Evolutionary conservation across 495 filamentous ascomycete genomes (phyloP).

Genomic region (Aspergillus saccharolyticus): DNA sequence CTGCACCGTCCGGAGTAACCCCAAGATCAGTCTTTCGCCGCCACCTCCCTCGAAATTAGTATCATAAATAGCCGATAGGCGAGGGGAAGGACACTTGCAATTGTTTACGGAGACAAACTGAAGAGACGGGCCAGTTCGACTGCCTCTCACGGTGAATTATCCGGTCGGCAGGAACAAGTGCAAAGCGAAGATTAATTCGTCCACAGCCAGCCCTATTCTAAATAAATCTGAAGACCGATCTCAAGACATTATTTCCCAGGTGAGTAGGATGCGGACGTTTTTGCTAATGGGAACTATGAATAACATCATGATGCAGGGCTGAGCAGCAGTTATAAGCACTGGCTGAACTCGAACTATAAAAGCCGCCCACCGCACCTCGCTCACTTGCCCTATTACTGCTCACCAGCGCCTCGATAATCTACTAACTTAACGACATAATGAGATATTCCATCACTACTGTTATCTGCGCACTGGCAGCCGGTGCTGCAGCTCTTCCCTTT

Average conservation of each 20-base stretch:
- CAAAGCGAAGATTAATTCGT: too few relatives aligned
- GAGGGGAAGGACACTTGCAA: too few relatives aligned
- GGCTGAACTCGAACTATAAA: not conserved
- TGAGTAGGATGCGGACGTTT: not conserved
- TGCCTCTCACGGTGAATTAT: too few relatives aligned
- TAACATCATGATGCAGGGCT: not conserved
- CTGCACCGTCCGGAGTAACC: not conserved
- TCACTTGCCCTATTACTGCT: not conserved
- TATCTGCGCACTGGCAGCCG: not conserved
- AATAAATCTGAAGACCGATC: not conserved
- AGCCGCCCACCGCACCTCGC: not conserved
- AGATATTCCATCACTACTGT: not conserved
- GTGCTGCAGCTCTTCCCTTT: not conserved
- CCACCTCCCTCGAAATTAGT: too few relatives aligned
- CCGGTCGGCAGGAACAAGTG: too few relatives aligned
- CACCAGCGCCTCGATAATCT: not conserved
- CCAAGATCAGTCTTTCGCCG: not conserved
- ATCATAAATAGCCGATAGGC: too few relatives aligned
- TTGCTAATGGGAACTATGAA: not conserved
- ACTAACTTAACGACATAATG: not conserved
- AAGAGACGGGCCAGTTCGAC: too few relatives aligned
- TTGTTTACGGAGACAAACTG: not conserved
- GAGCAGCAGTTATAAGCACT: not conserved
- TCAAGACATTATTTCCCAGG: not conserved
- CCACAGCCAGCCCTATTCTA: not conserved